These are phyloP conservation scores for Oryza meyeriana DNA, from an alignment of 176 grass and related monocot species.

Conservation along the genomic window DNA sequence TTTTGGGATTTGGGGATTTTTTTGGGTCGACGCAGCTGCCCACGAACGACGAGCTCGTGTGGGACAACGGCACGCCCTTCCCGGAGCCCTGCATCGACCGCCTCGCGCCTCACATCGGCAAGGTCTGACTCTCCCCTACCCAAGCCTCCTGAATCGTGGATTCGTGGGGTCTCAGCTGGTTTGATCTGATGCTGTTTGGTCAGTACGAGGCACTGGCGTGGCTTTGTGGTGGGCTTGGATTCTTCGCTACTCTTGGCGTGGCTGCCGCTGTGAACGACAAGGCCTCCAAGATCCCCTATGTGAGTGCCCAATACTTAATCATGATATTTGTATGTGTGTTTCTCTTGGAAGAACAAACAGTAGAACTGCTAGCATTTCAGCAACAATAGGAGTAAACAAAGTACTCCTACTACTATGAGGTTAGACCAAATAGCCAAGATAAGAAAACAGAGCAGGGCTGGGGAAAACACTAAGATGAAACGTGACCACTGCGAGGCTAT, in stretches of 20 bases:
- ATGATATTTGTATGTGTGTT: not conserved
- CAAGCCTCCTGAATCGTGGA: not conserved
- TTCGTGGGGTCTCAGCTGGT: not conserved
- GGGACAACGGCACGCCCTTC: conserved; percentile 95
- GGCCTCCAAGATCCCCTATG: conserved; percentile 87
- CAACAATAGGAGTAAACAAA: not conserved
- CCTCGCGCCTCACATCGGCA: conserved; percentile 85
- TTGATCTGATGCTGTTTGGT: conserved; percentile 34
- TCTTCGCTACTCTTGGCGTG: conserved; percentile 67
- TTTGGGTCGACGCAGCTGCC: conserved; percentile 49
- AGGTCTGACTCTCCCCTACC: conserved; percentile 38
- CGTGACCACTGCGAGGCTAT: not conserved
- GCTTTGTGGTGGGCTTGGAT: conserved; percentile 82
- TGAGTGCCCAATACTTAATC: conserved; percentile 44
- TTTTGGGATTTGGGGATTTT: not conserved
- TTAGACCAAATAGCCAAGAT: not conserved
- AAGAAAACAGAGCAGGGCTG: not conserved
- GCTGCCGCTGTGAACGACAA: conserved; percentile 75
- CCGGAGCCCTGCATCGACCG: conserved; percentile 95
- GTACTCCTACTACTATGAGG: not conserved
- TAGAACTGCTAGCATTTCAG: not conserved
- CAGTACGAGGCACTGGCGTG: conserved; percentile 94
- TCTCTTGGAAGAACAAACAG: not conserved
- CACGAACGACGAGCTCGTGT: conserved; percentile 68
- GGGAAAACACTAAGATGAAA: not conserved